Evolutionary conservation across 2,329 filamentous ascomycete genomes (phyloP), one percentile per base, ranked within the genome.

Genomic region (Balansia obtecta): DNA sequence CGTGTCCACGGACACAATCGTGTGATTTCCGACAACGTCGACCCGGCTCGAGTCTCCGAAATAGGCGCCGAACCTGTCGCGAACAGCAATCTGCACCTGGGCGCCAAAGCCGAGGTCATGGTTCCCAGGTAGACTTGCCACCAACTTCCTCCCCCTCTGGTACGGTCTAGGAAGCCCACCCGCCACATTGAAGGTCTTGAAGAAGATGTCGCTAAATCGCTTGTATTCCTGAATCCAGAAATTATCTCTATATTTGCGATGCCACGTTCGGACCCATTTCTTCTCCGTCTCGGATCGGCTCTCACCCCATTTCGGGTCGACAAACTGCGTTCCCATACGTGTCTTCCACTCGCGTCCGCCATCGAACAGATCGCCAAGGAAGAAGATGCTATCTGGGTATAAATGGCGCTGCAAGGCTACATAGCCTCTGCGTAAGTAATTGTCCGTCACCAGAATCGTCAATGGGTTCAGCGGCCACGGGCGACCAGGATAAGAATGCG

Each of bases 311-410:
- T 71, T 70, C 1, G 78, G 77, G 55, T 84, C 80, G 22, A 73
- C 67, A 48, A 80, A 80, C 11, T 33, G 32, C 44, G 74, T 66
- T 42, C 79, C 83, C 22, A 73, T 73, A 2, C 67, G 71, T 12
- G 90, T 91, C 57, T 83, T 85, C 93, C 93, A 98, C 71, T 98
- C 93, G 57, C 93, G 79, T 9, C 93, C 93, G 4, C 93, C 93
- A 62, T 98, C 93, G 60, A 98, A 96, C 1, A 98, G 71, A 63
- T 98, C 93, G 8, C 93, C 93, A 0, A 98, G 72, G 62, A 98
- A 97, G 62, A 96, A 80, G 1, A 95, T 73, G 15, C 86, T 90
- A 63, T 96, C 88, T 0, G 93, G 93, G n/a, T 79, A 78, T 13
- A 97, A 73, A 16, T 79, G 71, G 16, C 76, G 71, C 61, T 95